A percentile compares a stretch with the other conserved stretches of the same genome.
phyloP scores from a whole-genome alignment of 2,329 filamentous ascomycete genomes.

The Diplocarpon mali region DNA sequence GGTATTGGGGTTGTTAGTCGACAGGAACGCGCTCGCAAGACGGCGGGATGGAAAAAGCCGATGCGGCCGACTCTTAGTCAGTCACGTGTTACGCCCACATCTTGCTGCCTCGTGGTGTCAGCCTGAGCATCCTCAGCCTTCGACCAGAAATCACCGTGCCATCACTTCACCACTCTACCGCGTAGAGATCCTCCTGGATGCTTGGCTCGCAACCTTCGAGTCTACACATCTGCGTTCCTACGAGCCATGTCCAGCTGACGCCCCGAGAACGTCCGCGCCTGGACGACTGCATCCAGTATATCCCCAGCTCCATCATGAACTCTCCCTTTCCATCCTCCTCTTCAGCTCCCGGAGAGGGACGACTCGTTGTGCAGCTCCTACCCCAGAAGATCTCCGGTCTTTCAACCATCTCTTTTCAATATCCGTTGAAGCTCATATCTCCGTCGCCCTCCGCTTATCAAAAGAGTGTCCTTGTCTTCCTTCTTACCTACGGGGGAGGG shows the following conservation, averaged over 20 bases:
- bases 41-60: neutral
- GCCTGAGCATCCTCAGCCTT: too few species aligned
- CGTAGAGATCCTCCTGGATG: too few species aligned
- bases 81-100: neutral
- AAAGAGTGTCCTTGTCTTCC: conserved; percentile 68
- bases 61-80: neutral
- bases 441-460: conserved; percentile 55
- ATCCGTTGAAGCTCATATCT: conserved; percentile 87
- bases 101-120: too few species aligned
- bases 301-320: conserved; percentile 9
- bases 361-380: conserved; percentile 60
- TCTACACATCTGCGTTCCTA: too few species aligned
- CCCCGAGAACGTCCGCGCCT: neutral
- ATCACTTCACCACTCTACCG: too few species aligned
- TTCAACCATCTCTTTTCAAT: conserved; percentile 73
- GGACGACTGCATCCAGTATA: neutral
- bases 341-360: conserved; percentile 66
- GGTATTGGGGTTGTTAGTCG: conserved; percentile 10
- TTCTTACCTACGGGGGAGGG: conserved; percentile 90
- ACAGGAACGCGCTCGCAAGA: conserved; percentile 10
- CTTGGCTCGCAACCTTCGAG: too few species aligned
- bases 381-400: conserved; percentile 63
- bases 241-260: neutral
- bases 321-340: conserved; percentile 47
- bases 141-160: too few species aligned